phyloP scores from a whole-genome alignment of 805 yeast genomes.

The Naumovozyma baii region DNA sequence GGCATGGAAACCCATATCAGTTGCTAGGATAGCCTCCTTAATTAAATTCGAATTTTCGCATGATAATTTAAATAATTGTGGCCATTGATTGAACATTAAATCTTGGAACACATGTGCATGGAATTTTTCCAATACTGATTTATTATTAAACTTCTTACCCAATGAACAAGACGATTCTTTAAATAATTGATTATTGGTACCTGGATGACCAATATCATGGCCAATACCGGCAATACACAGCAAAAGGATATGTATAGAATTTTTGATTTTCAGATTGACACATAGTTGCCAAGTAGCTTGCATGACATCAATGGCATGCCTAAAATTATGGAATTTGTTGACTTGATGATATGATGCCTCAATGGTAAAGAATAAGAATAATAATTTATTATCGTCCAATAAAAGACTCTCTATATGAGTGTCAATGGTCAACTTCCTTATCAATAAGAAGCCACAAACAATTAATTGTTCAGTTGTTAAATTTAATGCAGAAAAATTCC shows the following conservation, averaged over 20 bases:
- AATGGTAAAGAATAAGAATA: constrained; percentile 53
- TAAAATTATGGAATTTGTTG: constrained; percentile 88
- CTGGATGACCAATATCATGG: constrained; percentile 96
- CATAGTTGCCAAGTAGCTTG: constrained; percentile 73
- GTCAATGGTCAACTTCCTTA: constrained; percentile 13
- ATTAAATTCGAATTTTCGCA: constrained; percentile 11
- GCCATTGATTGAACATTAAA: constrained; percentile 46
- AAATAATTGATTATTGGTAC: constrained; percentile 75
- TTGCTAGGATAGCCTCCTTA: constrained; percentile 47
- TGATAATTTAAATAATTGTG: constrained; percentile 22
- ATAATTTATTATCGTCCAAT: constrained; percentile 37
- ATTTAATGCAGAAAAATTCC: constrained; percentile 27
- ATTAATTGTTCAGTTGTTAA: constrained; percentile 20
- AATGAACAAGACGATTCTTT: constrained; percentile 51
- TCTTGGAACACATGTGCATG: constrained; percentile 59
- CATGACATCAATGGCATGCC: constrained; percentile 91
- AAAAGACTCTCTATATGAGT: constrained; percentile 4
- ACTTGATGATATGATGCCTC: constrained; percentile 75
- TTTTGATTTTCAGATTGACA: constrained; percentile 9
- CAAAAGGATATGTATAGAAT: constrained; percentile 43
- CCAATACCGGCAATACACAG: constrained; percentile 78
- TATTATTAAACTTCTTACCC: constrained; percentile 48
- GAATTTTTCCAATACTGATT: constrained; percentile 72
- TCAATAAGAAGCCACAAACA: constrained; percentile 20
- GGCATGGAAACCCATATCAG: constrained; percentile 89